phyloP scores from a whole-genome alignment of 2,329 filamentous ascomycete species.

The Truncatella angustata region DNA sequence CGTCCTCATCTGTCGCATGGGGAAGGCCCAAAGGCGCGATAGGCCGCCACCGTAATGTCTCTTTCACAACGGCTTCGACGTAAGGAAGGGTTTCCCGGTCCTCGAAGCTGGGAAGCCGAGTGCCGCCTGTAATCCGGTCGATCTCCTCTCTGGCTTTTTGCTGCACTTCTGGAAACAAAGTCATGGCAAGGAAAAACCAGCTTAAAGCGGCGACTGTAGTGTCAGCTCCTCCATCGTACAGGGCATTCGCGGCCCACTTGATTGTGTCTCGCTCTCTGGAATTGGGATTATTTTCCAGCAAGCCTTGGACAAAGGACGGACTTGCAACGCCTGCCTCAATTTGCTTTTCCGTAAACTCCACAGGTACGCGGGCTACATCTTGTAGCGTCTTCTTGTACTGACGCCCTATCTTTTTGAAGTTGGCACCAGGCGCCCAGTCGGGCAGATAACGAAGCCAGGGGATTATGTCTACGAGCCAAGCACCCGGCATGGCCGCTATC shows the following conservation, averaged over 20 bases:
- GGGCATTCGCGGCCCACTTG: slow-evolving; percentile 17
- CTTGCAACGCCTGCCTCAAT: slow-evolving; percentile 14
- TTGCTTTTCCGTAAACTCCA: slow-evolving; percentile 18
- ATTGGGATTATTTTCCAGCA: slow-evolving; percentile 5
- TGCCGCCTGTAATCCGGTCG: slow-evolving; percentile 27
- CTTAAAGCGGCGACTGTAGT: slow-evolving; percentile 39
- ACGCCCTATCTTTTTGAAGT: slow-evolving; percentile 20
- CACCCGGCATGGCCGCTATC: slow-evolving; percentile 13
- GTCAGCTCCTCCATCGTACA: slow-evolving; percentile 22
- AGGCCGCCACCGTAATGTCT: slow-evolving; percentile 24
- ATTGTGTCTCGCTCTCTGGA: slow-evolving; percentile 13
- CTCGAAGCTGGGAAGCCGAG: slow-evolving; percentile 21
- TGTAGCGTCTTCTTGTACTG: slow-evolving; percentile 13
- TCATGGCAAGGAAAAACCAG: slow-evolving; percentile 47
- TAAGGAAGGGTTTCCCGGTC: slow-evolving; percentile 25
- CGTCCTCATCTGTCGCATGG: slow-evolving; percentile 28
- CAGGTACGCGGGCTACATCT: slow-evolving; percentile 17
- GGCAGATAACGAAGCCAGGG: slow-evolving; percentile 24
- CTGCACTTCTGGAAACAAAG: slow-evolving; percentile 43
- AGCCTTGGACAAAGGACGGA: neutral
- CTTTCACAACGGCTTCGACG: slow-evolving; percentile 22
- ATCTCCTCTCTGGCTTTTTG: slow-evolving; percentile 27
- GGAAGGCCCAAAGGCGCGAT: slow-evolving; percentile 30
- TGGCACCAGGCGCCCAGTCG: slow-evolving; percentile 25
- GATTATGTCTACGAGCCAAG: slow-evolving; percentile 26